Base-by-base conservation (phyloP, 495 filamentous ascomycete species). In the Penicillium paradoxum region DNA sequence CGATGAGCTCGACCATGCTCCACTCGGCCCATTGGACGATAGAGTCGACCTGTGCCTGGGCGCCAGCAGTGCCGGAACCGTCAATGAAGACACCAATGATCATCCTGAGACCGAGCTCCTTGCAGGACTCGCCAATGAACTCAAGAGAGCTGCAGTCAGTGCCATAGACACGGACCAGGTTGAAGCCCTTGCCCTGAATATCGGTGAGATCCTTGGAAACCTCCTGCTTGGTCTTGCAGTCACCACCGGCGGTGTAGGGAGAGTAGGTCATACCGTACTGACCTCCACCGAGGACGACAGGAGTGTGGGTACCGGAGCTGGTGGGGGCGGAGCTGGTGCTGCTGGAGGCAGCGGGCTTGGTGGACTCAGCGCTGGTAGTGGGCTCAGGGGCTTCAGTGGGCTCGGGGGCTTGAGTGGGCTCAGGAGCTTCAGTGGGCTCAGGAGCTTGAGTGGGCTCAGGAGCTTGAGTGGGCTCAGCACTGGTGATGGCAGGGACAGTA, bases 231-330 rank as follows among this genome's bases (percentile, higher is more conserved):
- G 60, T 55, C 84, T 89, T 91, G 86, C 92, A 97, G 14, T 64
- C 58, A 60, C 83, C 75, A 47, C 54, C 54, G 54, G 55, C 47
- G 62, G 75, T 74, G 77, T 91, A 97, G 17, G 91, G 89, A 36
- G 89, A 90, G 82, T 96, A 97, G 58, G 93, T 89, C 65, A 97
- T 90, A 75, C 86, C 88, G 85, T 88, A 96, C 65, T 83, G 78
- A 69, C 78, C 68, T 47, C 77, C 78, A 49, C 62, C 54, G 62
- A 44, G 41, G 6, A 29, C 41, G 25, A 27, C n/a, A 15, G 41
- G 41, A 11, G 27, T n/a, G 8, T 2, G 1, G 25, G 25, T 44
- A 15, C 14, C 1, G 15, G 41, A 18, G 24, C 24, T 27, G 25
- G 73, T 74, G 30, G 48, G 6, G 47, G 55, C 58, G 38, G 51